phyloP scores from a whole-genome alignment of 257 asterid genomes.

The Nicotiana undulata region DNA sequence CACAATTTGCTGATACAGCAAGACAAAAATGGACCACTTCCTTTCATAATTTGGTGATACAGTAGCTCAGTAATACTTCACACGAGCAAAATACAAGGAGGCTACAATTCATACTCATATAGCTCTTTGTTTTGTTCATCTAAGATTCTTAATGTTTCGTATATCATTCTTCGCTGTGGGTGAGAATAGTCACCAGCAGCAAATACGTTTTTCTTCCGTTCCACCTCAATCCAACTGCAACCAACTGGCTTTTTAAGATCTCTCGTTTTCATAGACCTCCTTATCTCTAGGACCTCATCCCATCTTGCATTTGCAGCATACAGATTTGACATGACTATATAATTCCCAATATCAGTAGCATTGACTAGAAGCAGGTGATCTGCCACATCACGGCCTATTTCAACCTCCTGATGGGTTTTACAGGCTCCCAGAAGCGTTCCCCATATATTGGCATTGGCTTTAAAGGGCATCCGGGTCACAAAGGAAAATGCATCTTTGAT shows the following conservation, averaged over 20 bases:
- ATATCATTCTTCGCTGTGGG: conserved; percentile 41
- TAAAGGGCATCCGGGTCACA: conserved; percentile 47
- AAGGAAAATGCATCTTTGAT: conserved; percentile 55
- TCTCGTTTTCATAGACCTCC: conserved; percentile 55
- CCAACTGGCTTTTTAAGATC: conserved; percentile 85
- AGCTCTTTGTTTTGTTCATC: conserved; percentile 58
- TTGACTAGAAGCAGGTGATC: conserved; percentile 33
- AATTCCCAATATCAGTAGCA: conserved; percentile 53
- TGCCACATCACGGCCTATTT: conserved; percentile 43
- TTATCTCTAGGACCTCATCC: conserved; percentile 73
- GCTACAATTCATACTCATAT: conserved; percentile 16
- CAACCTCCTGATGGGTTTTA: conserved; percentile 58
- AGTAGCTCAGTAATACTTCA: neutral
- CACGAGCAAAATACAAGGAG: neutral
- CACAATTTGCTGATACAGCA: neutral
- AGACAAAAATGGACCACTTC: neutral
- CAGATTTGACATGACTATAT: conserved; percentile 61
- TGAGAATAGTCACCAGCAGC: conserved; percentile 75
- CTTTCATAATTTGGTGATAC: neutral
- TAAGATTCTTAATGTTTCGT: conserved; percentile 35
- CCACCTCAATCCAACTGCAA: conserved; percentile 92
- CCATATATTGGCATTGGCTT: conserved; percentile 60
- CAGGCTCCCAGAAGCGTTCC: conserved; percentile 75
- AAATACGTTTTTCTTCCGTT: conserved; percentile 40
- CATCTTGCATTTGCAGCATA: conserved; percentile 77